Evolutionary conservation across 2,329 filamentous ascomycete species (phyloP), one percentile per base, ranked within the genome.

Genomic region (Fusarium continuum): DNA sequence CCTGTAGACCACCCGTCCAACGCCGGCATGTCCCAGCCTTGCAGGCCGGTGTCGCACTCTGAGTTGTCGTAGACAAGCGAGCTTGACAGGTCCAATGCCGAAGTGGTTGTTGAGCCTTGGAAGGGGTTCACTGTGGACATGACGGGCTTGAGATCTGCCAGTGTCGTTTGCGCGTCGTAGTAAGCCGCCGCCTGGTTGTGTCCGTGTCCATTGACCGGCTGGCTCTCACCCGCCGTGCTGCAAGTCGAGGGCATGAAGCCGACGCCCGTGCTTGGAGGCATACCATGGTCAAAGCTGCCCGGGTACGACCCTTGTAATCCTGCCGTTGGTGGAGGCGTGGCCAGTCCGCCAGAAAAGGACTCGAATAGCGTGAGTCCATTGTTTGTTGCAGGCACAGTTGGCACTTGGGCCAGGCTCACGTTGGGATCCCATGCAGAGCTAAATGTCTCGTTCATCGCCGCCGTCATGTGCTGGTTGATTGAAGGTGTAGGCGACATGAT

Each of bases 371-470:
- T 76, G 28, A 78, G 67, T 19, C 72, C 65, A 46, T 71, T 75
- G 54, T 70, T 75, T 23, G 76, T 69, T 28, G 74, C 68, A 49
- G 74, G 73, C 39, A 74, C 68, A 20, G 73, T 72, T 19, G 73
- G 71, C 5, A 77, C 71, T 46, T 77, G 75, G 8, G 75, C 70
- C 34, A 76, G 61, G 48, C 61, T 64, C 20, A 70, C 65, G 29
- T 51, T 72, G 8, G 77, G 73, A 14, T 82, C 78, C 79, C 83
- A 86, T 5, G 79, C 73, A 5, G 78, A 73, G 70, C 76, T 78
- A 57, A 87, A 82, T 50, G 83, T 84, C 74, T 88, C 85, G 54
- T 80, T 84, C 83, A 87, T 87, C 29, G 78, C 77, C 0, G 84
- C 81, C 38, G 78, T 78, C 53, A 85, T 72, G 57, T 85, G 83